Base-by-base conservation (phyloP, 768 basidiomycete genomes). In the Dacryopinax spathularia region DNA sequence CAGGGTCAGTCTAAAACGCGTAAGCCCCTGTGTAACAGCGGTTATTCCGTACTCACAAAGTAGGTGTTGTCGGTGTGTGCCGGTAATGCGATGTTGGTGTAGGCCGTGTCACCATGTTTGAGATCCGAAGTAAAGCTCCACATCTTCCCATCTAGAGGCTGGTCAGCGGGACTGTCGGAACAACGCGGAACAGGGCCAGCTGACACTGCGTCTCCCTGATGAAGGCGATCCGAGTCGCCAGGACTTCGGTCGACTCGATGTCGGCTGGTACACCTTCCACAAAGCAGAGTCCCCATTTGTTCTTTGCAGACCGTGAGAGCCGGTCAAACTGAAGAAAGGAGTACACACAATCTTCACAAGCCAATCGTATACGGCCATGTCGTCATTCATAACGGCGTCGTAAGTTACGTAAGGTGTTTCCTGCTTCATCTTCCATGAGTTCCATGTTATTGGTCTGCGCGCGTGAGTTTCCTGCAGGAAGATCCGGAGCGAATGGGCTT, bases 111-210 rank as follows among this genome's bases (percentile, higher is more conserved):
- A 13, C 92, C 92, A 69, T 87, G 91, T 18, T 86, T 84, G 22
- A 94, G 79, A 70, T 95, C 86, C 0, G 94, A 84, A 0, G 92
- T 96, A 70, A 98, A 95, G 70, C 97, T 91, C 94, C 95, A 99
- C 75, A 97, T 94, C 64, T 84, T 85, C 34, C 94, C 95, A 69
- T 98, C 91, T 93, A 66, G 0, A 34, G 2, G 1, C 25, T 25
- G 41, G 66, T 56, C 33, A 35, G 61, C 44, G 59, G 39, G 35
- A 25, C 35, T 13, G 33, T 27, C 25, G 22, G 29, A 60, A 33
- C n/a, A n/a, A 22, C 33, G 9, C 27, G 18, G 37, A 29, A 29
- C 35, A 62, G 2, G n/a, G 27, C 33, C 9, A 3, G 64, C 77
- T 65, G 62, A 81, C 84, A 86, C 61, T 87, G 85, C 0, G 95